phyloP scores from a whole-genome alignment of 2,329 filamentous ascomycete species.

The Teratosphaeria epicoccoides region DNA sequence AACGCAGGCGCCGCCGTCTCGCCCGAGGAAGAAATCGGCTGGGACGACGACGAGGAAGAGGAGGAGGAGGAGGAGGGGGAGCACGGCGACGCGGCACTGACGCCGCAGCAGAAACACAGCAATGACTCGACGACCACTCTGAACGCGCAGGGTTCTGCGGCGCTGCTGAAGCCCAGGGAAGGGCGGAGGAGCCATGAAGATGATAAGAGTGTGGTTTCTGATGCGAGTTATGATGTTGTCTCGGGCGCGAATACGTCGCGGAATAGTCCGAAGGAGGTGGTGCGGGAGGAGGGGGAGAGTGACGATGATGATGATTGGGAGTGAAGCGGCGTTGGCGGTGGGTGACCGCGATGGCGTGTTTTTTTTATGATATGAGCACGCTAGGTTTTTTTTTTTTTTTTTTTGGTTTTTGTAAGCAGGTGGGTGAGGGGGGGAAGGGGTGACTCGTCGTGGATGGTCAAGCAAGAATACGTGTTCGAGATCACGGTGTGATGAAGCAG shows the following conservation, averaged over 20 bases:
- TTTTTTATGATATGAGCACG: too few relatives aligned
- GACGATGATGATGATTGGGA: conserved; percentile 28
- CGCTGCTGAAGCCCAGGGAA: conserved; percentile 47
- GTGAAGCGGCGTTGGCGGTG: too few relatives aligned
- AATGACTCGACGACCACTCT: conserved; percentile 14
- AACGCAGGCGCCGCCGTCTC: conserved; percentile 55
- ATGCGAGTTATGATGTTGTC: conserved; percentile 92
- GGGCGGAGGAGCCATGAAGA: conserved; percentile 70
- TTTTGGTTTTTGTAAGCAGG: too few relatives aligned
- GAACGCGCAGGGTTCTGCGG: conserved; percentile 10
- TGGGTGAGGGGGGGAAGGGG: too few relatives aligned
- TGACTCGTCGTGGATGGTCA: too few relatives aligned
- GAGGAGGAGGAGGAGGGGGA: too few relatives aligned
- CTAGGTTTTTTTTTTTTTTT: background rate
- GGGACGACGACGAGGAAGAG: conserved; percentile 68
- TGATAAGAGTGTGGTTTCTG: conserved; percentile 74
- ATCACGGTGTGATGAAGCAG: too few relatives aligned
- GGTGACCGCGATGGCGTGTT: background rate
- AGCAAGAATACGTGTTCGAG: too few relatives aligned
- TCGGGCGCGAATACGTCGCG: conserved; percentile 58
- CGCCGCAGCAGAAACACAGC: conserved; percentile 16
- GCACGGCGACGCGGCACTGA: too few relatives aligned
- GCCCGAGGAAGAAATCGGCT: conserved; percentile 60
- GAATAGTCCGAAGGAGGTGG: conserved; percentile 49
- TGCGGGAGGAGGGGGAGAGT: conserved; percentile 22